phyloP scores from a whole-genome alignment of 2,329 filamentous ascomycete genomes.

The Zalaria obscura region DNA sequence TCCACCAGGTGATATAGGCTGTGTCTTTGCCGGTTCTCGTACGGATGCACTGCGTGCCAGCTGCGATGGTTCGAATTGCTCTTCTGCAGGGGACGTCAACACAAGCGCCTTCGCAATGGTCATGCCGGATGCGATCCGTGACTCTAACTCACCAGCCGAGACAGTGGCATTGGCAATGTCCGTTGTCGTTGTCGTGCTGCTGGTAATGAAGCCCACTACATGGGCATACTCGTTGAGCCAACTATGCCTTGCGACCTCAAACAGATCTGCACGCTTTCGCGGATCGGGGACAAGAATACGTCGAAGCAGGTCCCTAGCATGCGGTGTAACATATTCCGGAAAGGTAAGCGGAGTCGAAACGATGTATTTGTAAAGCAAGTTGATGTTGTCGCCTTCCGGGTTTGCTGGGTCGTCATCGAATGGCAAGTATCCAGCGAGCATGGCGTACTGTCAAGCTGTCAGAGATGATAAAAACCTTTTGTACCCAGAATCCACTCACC shows the following conservation, averaged over 20 bases:
- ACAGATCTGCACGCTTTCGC: conserved; percentile 84
- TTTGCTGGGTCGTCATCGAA: conserved; percentile 98
- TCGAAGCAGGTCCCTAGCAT: conserved; percentile 81
- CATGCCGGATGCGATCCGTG: background rate
- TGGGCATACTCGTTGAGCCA: conserved; percentile 97
- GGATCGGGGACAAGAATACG: conserved; percentile 93
- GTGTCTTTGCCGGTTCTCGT: conserved; percentile 63
- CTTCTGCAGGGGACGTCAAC: conserved; percentile 21
- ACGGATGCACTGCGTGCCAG: conserved; percentile 85
- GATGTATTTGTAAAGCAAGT: conserved; percentile 97
- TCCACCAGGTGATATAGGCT: conserved; percentile 38
- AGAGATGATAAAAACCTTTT: conserved; percentile 8
- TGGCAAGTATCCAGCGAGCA: conserved; percentile 92
- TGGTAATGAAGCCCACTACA: conserved; percentile 92
- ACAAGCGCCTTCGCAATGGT: background rate
- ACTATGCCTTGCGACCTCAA: conserved; percentile 93
- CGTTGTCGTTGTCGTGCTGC: conserved; percentile 72
- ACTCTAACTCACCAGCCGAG: conserved; percentile 31
- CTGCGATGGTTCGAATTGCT: conserved; percentile 42
- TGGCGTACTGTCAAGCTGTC: conserved; percentile 62
- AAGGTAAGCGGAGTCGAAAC: conserved; percentile 94
- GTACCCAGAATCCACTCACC: conserved; percentile 42
- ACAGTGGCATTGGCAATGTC: conserved; percentile 75
- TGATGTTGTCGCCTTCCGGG: conserved; percentile 97
- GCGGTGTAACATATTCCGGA: conserved; percentile 95